A percentile compares a stretch with the other conserved stretches of the same genome.
Evolutionary conservation across 345 rosid genomes (phyloP).

Genomic region (Nasturtium officinale): DNA sequence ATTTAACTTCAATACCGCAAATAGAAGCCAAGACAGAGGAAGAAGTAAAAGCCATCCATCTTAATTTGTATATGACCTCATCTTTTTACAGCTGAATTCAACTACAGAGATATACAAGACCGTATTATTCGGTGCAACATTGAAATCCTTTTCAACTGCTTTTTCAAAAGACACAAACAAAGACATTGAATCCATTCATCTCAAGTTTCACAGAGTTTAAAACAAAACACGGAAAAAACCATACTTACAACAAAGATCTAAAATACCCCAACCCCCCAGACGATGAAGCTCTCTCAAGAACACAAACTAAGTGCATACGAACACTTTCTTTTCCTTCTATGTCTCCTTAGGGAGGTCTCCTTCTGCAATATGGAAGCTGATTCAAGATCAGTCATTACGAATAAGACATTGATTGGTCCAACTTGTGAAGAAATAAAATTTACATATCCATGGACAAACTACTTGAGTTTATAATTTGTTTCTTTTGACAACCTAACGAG

Average conservation of each 20-base stretch:
- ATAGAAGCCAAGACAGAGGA: too few species aligned
- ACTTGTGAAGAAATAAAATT: constrained; percentile 2
- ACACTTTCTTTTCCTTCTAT: constrained; percentile 13
- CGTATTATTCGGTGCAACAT: not conserved
- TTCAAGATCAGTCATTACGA: constrained; percentile 24
- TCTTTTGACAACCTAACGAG: not conserved
- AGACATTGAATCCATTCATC: constrained; percentile 34
- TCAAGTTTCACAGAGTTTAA: constrained; percentile 22
- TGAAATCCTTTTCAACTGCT: constrained; percentile 11
- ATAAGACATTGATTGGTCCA: constrained; percentile 2
- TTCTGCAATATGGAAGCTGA: constrained; percentile 29
- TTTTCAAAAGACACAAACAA: constrained; percentile 32
- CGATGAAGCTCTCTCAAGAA: not conserved
- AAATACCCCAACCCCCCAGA: constrained; percentile 19
- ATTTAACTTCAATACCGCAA: too few species aligned
- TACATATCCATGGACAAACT: constrained; percentile 10
- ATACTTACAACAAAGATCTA: constrained; percentile 38
- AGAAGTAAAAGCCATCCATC: too few species aligned
- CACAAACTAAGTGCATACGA: constrained; percentile 26
- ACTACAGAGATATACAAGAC: constrained; percentile 7
- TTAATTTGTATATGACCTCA: too few species aligned
- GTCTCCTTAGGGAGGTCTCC: constrained; percentile 28
- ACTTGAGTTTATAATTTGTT: not conserved
- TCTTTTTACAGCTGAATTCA: not conserved
- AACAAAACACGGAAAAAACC: constrained; percentile 26